phyloP scores from a whole-genome alignment of 2,329 filamentous ascomycete species.

The Alternaria conjuncta region DNA sequence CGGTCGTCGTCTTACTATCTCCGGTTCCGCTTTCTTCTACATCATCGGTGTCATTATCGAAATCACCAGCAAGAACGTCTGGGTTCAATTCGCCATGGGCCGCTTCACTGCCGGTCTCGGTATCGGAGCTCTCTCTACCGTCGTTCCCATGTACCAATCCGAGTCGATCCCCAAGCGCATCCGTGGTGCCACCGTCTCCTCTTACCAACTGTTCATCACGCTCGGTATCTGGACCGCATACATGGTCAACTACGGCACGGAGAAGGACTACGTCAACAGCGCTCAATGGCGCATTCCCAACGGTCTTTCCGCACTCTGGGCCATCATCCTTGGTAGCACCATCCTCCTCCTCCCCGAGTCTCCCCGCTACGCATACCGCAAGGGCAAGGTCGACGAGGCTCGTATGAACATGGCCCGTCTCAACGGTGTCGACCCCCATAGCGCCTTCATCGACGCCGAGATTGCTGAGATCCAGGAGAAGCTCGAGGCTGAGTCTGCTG shows the following conservation, averaged over 20 bases:
- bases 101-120: constrained; percentile 69
- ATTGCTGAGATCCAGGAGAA: constrained; percentile 64
- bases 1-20: constrained; percentile 68
- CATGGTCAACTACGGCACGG: constrained; percentile 66
- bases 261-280: constrained; percentile 56
- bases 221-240: constrained; percentile 66
- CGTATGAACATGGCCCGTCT: constrained; percentile 60
- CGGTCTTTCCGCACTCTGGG: constrained; percentile 64
- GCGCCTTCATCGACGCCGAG: constrained; percentile 60
- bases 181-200: constrained; percentile 66
- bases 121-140: constrained; percentile 68
- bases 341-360: constrained; percentile 64
- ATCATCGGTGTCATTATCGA: constrained; percentile 70
- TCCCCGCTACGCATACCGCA: constrained; percentile 64
- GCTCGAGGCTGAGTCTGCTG: constrained; percentile 58
- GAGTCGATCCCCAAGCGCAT: constrained; percentile 70
- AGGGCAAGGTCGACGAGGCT: constrained; percentile 59
- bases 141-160: constrained; percentile 67
- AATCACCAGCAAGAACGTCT: constrained; percentile 63
- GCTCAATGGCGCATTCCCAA: constrained; percentile 69
- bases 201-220: constrained; percentile 73
- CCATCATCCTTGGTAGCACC: constrained; percentile 59
- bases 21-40: constrained; percentile 66
- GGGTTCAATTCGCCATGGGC: constrained; percentile 70
- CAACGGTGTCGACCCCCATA: constrained; percentile 62